A percentile compares a stretch with the other conserved stretches of the same genome.
These are phyloP conservation scores for Osmozyma mogii DNA, from an alignment of 805 yeast species.

Conservation along the genomic window DNA sequence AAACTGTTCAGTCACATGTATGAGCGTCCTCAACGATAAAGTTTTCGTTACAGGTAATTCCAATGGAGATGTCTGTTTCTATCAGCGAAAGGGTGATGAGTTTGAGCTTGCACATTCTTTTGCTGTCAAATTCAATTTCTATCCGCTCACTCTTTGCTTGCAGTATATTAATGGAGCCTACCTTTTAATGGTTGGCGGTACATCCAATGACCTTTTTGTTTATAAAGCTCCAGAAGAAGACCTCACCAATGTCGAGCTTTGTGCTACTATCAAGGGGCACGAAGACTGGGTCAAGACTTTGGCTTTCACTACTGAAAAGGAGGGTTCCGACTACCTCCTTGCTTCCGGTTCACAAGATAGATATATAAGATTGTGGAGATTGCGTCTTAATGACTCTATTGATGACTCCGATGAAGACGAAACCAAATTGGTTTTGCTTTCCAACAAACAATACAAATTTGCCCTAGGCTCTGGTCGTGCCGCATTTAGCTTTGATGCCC, in stretches of 20 bases:
- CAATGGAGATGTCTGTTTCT: constrained; percentile 49
- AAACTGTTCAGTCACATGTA: constrained; percentile 44
- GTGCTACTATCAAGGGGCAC: constrained; percentile 72
- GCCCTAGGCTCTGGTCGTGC: constrained; percentile 26
- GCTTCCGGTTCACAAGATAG: constrained; percentile 94
- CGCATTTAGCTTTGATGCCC: constrained; percentile 78
- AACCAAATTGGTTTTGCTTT: constrained; percentile 43
- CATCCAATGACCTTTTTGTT: constrained; percentile 46
- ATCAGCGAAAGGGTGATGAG: too few species aligned
- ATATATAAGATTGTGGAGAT: constrained; percentile 84
- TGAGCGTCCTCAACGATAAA: constrained; percentile 33
- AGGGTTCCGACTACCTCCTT: constrained; percentile 48
- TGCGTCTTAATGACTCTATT: constrained; percentile 46
- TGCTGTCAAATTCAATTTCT: constrained; percentile 38
- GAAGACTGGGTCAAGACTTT: constrained; percentile 92
- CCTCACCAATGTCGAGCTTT: constrained; percentile 20
- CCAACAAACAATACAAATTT: constrained; percentile 69
- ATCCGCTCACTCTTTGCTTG: constrained; percentile 33
- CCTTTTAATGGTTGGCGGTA: constrained; percentile 67
- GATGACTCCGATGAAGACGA: constrained; percentile 52
- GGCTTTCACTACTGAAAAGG: constrained; percentile 43
- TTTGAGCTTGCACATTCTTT: constrained; percentile 23
- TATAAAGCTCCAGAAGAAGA: constrained; percentile 17
- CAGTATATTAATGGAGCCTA: constrained; percentile 29
- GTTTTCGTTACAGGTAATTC: constrained; percentile 58